These are phyloP conservation scores for Hemisphaericaspora nanyangensis DNA, from an alignment of 805 yeast genomes.

Conservation along the genomic window DNA sequence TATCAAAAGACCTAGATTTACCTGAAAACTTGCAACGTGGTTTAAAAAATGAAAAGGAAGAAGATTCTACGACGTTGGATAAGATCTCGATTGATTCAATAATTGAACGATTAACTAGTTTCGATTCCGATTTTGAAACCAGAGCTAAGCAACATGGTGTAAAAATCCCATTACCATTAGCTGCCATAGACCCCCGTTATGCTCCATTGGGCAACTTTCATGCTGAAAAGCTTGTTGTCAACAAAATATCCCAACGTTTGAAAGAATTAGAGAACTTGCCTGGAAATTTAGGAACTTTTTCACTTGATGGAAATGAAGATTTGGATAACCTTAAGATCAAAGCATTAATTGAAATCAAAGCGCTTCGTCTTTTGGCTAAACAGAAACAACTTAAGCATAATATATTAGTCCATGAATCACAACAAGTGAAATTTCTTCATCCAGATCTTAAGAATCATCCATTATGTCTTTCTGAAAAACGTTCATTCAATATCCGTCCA, in stretches of 20 bases:
- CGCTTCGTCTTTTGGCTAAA: slow-evolving; percentile 59
- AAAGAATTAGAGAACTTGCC: slow-evolving; percentile 63
- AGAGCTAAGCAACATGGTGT: slow-evolving; percentile 43
- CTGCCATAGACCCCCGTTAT: slow-evolving; percentile 22
- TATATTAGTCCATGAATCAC: slow-evolving; percentile 49
- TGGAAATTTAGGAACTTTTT: slow-evolving; percentile 60
- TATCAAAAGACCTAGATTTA: slow-evolving; percentile 63
- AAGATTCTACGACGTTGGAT: neutral
- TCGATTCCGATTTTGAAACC: slow-evolving; percentile 17
- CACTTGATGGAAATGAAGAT: slow-evolving; percentile 31
- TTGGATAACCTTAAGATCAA: slow-evolving; percentile 57
- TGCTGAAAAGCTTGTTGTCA: slow-evolving; percentile 50
- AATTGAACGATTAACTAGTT: slow-evolving; percentile 3
- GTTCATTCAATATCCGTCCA: slow-evolving; percentile 64
- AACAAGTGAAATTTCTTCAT: slow-evolving; percentile 53
- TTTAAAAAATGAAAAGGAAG: slow-evolving; percentile 15
- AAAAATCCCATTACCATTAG: slow-evolving; percentile 15
- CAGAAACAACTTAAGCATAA: slow-evolving; percentile 69
- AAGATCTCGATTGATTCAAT: slow-evolving; percentile 5
- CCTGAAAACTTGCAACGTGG: slow-evolving; percentile 49
- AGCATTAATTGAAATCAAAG: slow-evolving; percentile 66
- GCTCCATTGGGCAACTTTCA: slow-evolving; percentile 47
- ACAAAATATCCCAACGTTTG: slow-evolving; percentile 55
- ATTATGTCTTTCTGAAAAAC: slow-evolving; percentile 59
- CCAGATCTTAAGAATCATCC: slow-evolving; percentile 51